phyloP scores from a whole-genome alignment of 371 early-diverging fungal species.

The Mortierella sp. region DNA sequence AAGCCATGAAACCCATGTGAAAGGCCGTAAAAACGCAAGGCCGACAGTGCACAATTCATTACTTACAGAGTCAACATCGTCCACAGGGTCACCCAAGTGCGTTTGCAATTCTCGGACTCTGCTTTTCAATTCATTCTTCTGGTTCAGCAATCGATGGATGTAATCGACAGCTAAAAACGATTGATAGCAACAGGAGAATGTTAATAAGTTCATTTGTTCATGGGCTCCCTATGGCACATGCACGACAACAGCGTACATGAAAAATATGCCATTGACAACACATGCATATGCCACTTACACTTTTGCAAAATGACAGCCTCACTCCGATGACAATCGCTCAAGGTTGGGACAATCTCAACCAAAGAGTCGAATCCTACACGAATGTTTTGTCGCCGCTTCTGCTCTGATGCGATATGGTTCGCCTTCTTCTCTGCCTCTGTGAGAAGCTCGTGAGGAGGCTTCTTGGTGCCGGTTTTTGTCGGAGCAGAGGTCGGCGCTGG shows the following conservation, averaged over 20 bases:
- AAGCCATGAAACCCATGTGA: constrained; percentile 40
- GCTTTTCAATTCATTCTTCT: constrained; percentile 35
- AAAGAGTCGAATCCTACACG: constrained; percentile 86
- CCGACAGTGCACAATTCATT: constrained; percentile 19
- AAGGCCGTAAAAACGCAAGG: background rate
- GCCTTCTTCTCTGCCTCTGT: constrained; percentile 90
- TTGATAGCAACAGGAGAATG: background rate
- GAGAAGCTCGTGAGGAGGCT: constrained; percentile 74
- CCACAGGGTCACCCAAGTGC: constrained; percentile 37
- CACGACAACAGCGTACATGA: background rate
- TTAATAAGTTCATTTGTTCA: background rate
- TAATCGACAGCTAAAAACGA: constrained; percentile 32
- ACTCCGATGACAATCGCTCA: constrained; percentile 69
- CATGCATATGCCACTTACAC: constrained; percentile 54
- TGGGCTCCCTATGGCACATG: background rate
- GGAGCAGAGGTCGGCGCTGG: background rate
- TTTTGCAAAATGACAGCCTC: constrained; percentile 73
- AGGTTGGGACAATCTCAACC: constrained; percentile 79
- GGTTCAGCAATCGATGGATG: constrained; percentile 32
- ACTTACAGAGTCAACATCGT: constrained; percentile 35
- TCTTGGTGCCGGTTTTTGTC: constrained; percentile 23
- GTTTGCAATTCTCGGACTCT: constrained; percentile 34
- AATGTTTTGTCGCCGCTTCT: constrained; percentile 90
- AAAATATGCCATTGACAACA: background rate
- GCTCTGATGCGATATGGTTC: constrained; percentile 92